Base-by-base conservation (phyloP, 176 grass and related monocot genomes). In the Carex littledalei region DNA sequence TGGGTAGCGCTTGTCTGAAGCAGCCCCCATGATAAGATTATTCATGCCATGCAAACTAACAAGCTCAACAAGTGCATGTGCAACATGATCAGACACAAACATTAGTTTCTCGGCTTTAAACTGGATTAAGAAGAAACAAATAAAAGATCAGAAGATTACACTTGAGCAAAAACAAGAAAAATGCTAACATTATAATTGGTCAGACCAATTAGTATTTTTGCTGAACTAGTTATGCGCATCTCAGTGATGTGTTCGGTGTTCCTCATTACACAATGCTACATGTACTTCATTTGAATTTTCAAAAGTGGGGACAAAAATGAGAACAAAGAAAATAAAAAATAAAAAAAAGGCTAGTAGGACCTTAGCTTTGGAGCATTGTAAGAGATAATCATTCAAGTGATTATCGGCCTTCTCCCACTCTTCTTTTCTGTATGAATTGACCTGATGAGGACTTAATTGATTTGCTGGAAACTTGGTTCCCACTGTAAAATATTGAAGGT, bases 61-160 rank as follows among this genome's bases (percentile, higher is more conserved):
- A 16, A 92, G 87, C 83, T 90, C 90, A 41, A 92, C 12, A 53
- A 94, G 79, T 66, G 86, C 93, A 0, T 76, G 57, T 39, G 47
- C 79, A 69, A 81, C 67, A 39, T 92, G 82, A 16, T 94, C 93
- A 55, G 87, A 84, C 85, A 89, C 90, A n/a, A 89, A 79, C 56
- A 92, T 52, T 76, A 94, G 45, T 77, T 89, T 94, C 82, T 90
- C 88, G 31, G 64, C 89, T 54, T 75, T 90, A 49, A 90, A 86
- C 93, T 92, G 84, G 84, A 63, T 31, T 13, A 55, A 77, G 8
- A 75, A 31, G 12, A 55, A 54, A 77, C 22, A 77, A 29, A 54
- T 3, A 32, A 54, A 5, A 55, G 6, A n/a, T n/a, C n/a, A 17
- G 29, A 49, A 7, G 2, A 12, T 20, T 76, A 13, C 15, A 15